Evolutionary conservation across 768 basidiomycete genomes (phyloP), one percentile per base, ranked within the genome.

Genomic region (Wakefieldia striispora): DNA sequence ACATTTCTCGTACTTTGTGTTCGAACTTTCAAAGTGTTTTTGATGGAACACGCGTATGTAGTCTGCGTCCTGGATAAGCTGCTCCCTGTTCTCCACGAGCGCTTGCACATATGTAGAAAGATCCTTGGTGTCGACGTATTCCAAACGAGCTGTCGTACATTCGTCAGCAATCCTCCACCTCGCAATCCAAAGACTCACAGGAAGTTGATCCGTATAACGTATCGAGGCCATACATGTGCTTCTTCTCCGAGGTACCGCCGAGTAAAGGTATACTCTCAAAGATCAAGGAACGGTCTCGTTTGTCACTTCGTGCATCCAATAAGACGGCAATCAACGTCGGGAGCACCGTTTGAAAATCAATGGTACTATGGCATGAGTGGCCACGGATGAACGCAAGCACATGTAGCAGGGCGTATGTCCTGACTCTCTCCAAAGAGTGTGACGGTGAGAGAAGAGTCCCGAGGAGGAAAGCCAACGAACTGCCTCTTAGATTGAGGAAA

Each of bases 331-430:
- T 70, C 10, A 92, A 63, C 3, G 83, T 74, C 1, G 91, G 88
- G 11, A 93, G 60, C 6, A 94, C 76, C 0, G 82, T 84, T 65
- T 94, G 88, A 67, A 95, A 91, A 65, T 95, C 93, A 4, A 85
- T 66, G 13, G 75, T 72, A 33, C 75, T 73, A 36, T 75, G 69
- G 40, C 77, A 71, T 2, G 72, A 60, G 65, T 91, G 84, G 0
- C 94, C 91, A 40, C 83, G 76, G 12, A 98, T 66, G 67, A 95
- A 95, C 0, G 92, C 90, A 3, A 78, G 73, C 17, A 84, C 83
- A 62, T 97, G 93, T 5, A 77, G 71, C 9, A 97, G 71, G 0
- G 92, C 84, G 2, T 82, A 74, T 3, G 76, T 68, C 49, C 69
- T 75, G 51, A 74, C 75, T 41, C 69, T 56, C 19, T 67, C 60